Base-by-base conservation (phyloP, 805 yeast genomes). In the Wickerhamomyces rabaulensis region DNA sequence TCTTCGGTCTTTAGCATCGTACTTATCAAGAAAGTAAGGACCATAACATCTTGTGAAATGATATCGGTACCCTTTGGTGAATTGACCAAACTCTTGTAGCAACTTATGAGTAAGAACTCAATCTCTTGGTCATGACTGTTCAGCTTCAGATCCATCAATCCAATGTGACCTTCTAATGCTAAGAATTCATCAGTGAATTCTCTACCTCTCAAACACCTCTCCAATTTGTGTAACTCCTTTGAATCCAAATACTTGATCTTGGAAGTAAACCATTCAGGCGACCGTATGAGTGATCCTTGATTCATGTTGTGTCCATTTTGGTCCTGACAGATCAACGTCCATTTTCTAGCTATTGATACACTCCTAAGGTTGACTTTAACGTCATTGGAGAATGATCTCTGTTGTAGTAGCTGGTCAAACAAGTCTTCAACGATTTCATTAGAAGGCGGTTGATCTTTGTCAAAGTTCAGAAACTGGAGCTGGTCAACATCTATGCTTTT, bases 1-100 rank as follows among this genome's bases (percentile, higher is more conserved):
- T 81, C 65, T 1, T 79, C 74, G 4, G 84, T 74, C 10, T 71
- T 53, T n/a, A 81, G 58, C 9, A 57, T 41, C 3, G 78, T 69
- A 1, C 77, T 74, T 0, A 77, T 62, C 3, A 79, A 67, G 16
- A 76, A 74, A 2, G 46, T 40, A 1, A 62, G 45, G 7, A 59
- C 39, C 1, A 46, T 41, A 15, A 56, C 50, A 20, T 57, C 51
- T 27, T 63, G 64, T 8, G 58, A 54, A 15, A 57, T 44, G 22
- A 53, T 19, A 42, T 62, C 66, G 2, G 58, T 49, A 2, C 65
- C 64, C 25, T 44, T 50, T 3, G 47, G 35, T 5, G 45, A 44
- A 39, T 54, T 76, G 66, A 80, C 70, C 58, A 80, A 58, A 44
- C 75, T 69, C 53, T 74, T 75, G 44, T 79, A 66, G 17, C 83